Conservation (phyloP, 2,329 filamentous ascomycete species). For the Rhinocladiella mackenziei region DNA sequence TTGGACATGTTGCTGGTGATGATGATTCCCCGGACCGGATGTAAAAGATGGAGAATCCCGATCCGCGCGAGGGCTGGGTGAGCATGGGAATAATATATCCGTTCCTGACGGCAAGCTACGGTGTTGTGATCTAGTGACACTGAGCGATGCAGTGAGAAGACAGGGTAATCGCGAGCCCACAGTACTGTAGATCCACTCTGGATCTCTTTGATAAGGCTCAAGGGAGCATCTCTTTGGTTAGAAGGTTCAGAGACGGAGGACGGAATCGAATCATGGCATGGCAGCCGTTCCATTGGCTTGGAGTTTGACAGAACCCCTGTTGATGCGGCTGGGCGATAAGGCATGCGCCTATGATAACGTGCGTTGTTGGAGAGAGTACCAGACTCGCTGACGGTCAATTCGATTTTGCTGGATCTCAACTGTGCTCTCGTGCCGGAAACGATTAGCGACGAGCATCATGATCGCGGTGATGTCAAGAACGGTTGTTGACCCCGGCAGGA, state of each 20-base stretch:
- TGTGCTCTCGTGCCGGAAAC: neutral
- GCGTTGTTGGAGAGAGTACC: neutral
- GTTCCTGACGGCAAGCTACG: neutral
- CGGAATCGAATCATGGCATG: no score
- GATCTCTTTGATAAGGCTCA: slow-evolving; percentile 20
- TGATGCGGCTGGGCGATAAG: slow-evolving; percentile 10
- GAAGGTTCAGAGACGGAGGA: no score
- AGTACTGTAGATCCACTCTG: slow-evolving; percentile 7
- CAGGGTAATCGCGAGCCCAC: no score
- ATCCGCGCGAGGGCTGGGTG: neutral
- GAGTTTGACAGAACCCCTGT: neutral
- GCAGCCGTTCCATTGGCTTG: no score
- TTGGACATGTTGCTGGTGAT: slow-evolving; percentile 15
- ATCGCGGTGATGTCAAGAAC: neutral
- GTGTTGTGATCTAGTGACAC: no score
- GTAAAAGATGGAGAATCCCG: neutral
- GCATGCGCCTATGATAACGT: slow-evolving; percentile 2
- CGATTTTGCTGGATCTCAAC: neutral
- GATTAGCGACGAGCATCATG: slow-evolving; percentile 2
- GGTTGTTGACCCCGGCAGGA: no score
- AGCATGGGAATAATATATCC: slow-evolving; percentile 5
- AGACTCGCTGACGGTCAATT: neutral
- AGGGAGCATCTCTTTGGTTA: slow-evolving; percentile 12
- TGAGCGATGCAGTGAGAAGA: no score
- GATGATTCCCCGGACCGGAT: neutral